Evolutionary conservation across 805 yeast species (phyloP).

Genomic region (Maudiozyma barnettii): DNA sequence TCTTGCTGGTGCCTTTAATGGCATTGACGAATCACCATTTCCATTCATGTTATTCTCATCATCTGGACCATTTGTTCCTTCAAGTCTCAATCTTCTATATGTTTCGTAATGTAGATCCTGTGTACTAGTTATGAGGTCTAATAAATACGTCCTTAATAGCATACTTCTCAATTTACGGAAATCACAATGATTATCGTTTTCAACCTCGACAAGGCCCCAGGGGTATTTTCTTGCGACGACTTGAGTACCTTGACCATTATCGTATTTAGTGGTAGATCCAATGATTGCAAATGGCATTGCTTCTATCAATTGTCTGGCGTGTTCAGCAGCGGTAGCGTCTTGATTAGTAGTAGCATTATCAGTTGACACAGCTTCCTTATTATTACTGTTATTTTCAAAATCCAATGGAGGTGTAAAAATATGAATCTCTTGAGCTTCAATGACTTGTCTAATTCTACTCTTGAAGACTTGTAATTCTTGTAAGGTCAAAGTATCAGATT

Average conservation of each 20-base stretch:
- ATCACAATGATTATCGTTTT: constrained; percentile 78
- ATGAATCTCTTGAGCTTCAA: constrained; percentile 74
- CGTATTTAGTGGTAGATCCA: constrained; percentile 66
- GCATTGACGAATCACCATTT: constrained; percentile 16
- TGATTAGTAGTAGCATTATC: constrained; percentile 4
- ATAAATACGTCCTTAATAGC: constrained; percentile 71
- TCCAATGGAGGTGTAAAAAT: constrained; percentile 81
- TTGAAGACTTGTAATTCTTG: constrained; percentile 61
- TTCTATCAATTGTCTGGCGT: constrained; percentile 69
- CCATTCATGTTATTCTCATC: constrained; percentile 19
- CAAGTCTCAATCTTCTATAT: constrained; percentile 65
- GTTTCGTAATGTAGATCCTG: constrained; percentile 75
- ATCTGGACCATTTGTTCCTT: constrained; percentile 29
- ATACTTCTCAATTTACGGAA: constrained; percentile 72
- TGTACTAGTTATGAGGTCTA: constrained; percentile 72
- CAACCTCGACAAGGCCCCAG: constrained; percentile 86
- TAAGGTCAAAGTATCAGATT: constrained; percentile 75
- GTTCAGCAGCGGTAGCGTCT: constrained; percentile 69
- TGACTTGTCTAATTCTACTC: constrained; percentile 67
- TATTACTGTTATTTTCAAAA: constrained; percentile 1
- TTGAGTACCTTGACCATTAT: constrained; percentile 49
- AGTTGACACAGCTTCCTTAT: background rate
- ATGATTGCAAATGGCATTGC: constrained; percentile 82
- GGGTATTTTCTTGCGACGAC: constrained; percentile 80
- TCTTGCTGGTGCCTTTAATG: constrained; percentile 37